A percentile compares a stretch with the other conserved stretches of the same genome.
These are phyloP conservation scores for Arthrobotrys megalospora DNA, from an alignment of 2,329 filamentous ascomycete species.

Conservation along the genomic window DNA sequence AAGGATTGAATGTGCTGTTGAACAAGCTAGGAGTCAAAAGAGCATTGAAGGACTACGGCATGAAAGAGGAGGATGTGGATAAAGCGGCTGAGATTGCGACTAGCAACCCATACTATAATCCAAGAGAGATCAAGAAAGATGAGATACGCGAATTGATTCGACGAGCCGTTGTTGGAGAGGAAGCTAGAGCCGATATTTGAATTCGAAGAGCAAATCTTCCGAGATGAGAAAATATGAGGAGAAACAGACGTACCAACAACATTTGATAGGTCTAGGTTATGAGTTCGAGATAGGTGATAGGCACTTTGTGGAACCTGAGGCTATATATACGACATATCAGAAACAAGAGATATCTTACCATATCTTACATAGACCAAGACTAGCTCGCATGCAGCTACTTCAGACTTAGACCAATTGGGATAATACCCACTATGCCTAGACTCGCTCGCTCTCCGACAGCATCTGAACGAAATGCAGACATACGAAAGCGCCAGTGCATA, in stretches of 20 bases:
- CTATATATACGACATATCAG: constrained; percentile 34
- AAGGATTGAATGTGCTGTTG: constrained; percentile 73
- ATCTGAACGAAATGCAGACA: constrained; percentile 34
- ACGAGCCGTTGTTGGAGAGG: constrained; percentile 75
- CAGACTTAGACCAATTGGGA: constrained; percentile 54
- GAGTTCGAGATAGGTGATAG: constrained; percentile 28
- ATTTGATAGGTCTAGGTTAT: constrained; percentile 36
- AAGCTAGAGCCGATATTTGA: constrained; percentile 72
- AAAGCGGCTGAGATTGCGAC: constrained; percentile 75
- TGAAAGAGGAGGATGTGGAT: constrained; percentile 75
- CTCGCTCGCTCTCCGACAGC: constrained; percentile 16
- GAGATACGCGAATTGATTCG: constrained; percentile 73
- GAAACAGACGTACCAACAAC: constrained; percentile 20
- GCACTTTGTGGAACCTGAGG: constrained; percentile 17
- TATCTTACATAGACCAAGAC: constrained; percentile 21
- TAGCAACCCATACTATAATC: constrained; percentile 75
- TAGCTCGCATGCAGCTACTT: constrained; percentile 19
- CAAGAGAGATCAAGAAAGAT: constrained; percentile 71
- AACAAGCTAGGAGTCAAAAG: constrained; percentile 72
- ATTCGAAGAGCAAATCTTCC: background rate
- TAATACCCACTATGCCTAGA: constrained; percentile 40
- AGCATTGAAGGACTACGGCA: constrained; percentile 72
- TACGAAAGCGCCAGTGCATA: constrained; percentile 26
- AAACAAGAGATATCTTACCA: constrained; percentile 3
- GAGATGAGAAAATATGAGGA: constrained; percentile 12